Percentiles rank a stretch among this genome's conserved stretches.
Conservation (phyloP, 805 yeast genomes). For the Saturnispora zaruensis region DNA sequence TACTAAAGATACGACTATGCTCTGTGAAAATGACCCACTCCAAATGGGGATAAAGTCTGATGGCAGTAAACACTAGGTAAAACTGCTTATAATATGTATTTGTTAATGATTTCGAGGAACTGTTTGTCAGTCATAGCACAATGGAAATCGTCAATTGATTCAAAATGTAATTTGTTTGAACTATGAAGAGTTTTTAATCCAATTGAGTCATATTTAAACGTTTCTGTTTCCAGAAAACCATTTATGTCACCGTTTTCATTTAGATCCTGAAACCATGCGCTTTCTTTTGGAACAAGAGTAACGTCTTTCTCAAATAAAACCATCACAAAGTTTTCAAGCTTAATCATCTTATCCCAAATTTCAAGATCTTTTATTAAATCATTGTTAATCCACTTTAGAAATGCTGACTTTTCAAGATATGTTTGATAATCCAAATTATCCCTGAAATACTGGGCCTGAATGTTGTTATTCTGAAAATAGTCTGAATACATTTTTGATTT, state of each 20-base stretch:
- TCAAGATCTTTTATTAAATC: constrained; percentile 33
- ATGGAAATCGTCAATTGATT: constrained; percentile 48
- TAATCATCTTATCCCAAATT: constrained; percentile 37
- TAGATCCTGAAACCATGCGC: constrained; percentile 56
- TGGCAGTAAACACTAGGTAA: too few species aligned
- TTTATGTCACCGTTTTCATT: constrained; percentile 36
- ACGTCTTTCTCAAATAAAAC: constrained; percentile 52
- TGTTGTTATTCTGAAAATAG: constrained; percentile 44
- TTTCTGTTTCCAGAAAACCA: constrained; percentile 39
- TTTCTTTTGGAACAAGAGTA: constrained; percentile 65
- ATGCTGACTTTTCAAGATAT: constrained; percentile 49
- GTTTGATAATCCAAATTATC: constrained; percentile 41
- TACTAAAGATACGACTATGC: neutral
- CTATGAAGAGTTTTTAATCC: constrained; percentile 47
- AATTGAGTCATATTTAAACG: constrained; percentile 47
- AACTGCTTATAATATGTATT: too few species aligned
- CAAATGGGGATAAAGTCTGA: too few species aligned
- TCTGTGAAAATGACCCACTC: constrained; percentile 9
- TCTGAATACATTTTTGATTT: constrained; percentile 53
- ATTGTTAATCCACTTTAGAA: constrained; percentile 59
- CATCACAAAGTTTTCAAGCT: constrained; percentile 48
- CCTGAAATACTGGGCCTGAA: constrained; percentile 74
- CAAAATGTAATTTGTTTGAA: constrained; percentile 38
- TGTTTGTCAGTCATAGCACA: constrained; percentile 54
- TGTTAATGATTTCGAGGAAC: constrained; percentile 34